Evolutionary conservation across 108 stramenopile species (phyloP).

Genomic region (Discostella pseudostelligera): DNA sequence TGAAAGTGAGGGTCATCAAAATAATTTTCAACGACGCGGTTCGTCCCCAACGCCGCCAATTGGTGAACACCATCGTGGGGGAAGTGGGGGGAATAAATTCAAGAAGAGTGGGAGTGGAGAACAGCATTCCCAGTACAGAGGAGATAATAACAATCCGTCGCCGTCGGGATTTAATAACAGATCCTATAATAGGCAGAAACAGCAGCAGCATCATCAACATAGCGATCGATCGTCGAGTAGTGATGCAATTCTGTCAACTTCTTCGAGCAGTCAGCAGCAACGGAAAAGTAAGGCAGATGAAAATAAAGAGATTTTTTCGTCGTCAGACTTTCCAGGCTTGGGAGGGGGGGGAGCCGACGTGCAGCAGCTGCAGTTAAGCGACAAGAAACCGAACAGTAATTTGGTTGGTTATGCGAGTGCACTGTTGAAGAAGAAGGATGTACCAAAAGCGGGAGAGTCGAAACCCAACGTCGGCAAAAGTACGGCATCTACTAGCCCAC

Average conservation of each 20-base stretch:
- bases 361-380: not conserved
- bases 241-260: not conserved
- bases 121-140: conserved; percentile 6
- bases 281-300: conserved; percentile 6
- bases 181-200: conserved; percentile 14
- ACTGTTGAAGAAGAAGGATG: conserved; percentile 31
- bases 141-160: conserved; percentile 10
- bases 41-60: not conserved
- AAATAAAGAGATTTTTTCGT: conserved; percentile 36
- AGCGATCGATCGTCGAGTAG: conserved; percentile 17
- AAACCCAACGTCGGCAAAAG: not conserved
- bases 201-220: conserved; percentile 19
- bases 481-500: not conserved
- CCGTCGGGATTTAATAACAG: conserved; percentile 4
- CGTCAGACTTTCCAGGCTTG: conserved; percentile 46
- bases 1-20: conserved; percentile 3
- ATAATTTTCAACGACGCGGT: not conserved
- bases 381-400: conserved; percentile 13
- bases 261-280: not conserved
- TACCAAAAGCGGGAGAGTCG: not conserved
- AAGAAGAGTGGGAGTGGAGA: conserved; percentile 2
- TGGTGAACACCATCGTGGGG: not conserved
- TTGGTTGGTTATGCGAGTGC: conserved; percentile 45
- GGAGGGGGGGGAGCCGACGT: conserved; percentile 12
- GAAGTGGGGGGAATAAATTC: not conserved